These are phyloP conservation scores for Ogataea paradorogensis DNA, from an alignment of 805 yeast genomes.

Conservation along the genomic window DNA sequence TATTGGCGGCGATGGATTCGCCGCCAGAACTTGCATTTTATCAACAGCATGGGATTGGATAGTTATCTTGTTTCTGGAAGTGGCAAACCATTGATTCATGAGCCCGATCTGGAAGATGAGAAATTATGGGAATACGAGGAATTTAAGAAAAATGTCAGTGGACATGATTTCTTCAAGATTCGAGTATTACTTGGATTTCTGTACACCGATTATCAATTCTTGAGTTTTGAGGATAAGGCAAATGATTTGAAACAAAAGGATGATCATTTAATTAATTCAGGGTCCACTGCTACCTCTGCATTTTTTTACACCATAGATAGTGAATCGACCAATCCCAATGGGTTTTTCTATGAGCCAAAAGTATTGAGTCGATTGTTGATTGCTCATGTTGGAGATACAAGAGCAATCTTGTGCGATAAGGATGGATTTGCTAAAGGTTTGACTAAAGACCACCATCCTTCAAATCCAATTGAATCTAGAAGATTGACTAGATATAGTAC, in stretches of 20 bases:
- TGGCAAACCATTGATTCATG: conserved; percentile 8
- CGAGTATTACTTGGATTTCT: conserved; percentile 65
- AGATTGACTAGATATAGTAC: conserved; percentile 65
- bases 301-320: conserved; percentile 33
- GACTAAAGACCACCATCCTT: conserved; percentile 83
- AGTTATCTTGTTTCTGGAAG: conserved; percentile 6
- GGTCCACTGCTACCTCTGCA: conserved; percentile 36
- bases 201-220: conserved; percentile 61
- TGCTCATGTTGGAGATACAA: conserved; percentile 92
- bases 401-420: conserved; percentile 79
- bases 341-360: conserved; percentile 60
- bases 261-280: conserved; percentile 27
- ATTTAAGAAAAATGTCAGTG: conserved; percentile 12
- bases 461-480: conserved; percentile 71
- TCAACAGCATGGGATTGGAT: conserved; percentile 22
- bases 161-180: conserved; percentile 55
- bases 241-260: conserved; percentile 13
- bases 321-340: conserved; percentile 27
- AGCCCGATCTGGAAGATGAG: conserved; percentile 13
- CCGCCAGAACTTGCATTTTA: conserved; percentile 31
- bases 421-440: conserved; percentile 76
- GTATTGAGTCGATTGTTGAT: conserved; percentile 67
- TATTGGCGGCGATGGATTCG: conserved; percentile 82
- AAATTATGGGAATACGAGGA: conserved; percentile 19
- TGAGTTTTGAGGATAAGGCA: conserved; percentile 32